Conservation (phyloP, 192 early-diverging fungal species). For the Allomyces arbusculus region DNA sequence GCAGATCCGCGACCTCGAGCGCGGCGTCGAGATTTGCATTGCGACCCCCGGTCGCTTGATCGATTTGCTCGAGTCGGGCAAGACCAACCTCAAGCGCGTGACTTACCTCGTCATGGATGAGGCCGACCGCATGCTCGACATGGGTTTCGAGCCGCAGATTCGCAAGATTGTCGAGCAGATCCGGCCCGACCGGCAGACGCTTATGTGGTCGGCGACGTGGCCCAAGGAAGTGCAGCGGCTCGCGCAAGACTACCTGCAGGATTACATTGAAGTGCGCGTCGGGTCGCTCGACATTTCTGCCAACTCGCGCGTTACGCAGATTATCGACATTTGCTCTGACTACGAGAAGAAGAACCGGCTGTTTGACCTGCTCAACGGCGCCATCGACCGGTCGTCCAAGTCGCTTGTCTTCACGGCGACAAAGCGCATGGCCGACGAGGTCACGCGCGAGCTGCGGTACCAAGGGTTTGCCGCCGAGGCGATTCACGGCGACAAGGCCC, state of each 20-base stretch:
- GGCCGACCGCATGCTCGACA: slow-evolving; percentile 94
- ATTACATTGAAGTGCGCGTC: slow-evolving; percentile 63
- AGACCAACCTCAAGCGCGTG: slow-evolving; percentile 55
- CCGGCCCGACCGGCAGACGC: slow-evolving; percentile 57
- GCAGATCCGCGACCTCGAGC: slow-evolving; percentile 37
- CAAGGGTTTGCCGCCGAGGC: slow-evolving; percentile 63
- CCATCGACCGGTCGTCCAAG: slow-evolving; percentile 11
- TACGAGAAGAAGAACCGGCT: slow-evolving; percentile 53
- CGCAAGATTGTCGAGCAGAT: slow-evolving; percentile 63
- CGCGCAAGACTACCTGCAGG: slow-evolving; percentile 55
- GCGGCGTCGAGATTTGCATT: slow-evolving; percentile 56
- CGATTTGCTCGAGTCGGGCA: slow-evolving; percentile 70
- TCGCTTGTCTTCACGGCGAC: slow-evolving; percentile 31
- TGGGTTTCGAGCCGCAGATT: slow-evolving; percentile 81
- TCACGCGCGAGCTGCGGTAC: slow-evolving; percentile 49
- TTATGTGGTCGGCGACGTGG: slow-evolving; percentile 96
- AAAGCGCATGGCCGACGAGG: slow-evolving; percentile 16
- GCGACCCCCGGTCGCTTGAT: slow-evolving; percentile 92
- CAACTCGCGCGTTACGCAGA: slow-evolving; percentile 63
- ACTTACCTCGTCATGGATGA: slow-evolving; percentile 86
- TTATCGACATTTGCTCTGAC: slow-evolving; percentile 74
- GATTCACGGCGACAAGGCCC: slow-evolving; percentile 83
- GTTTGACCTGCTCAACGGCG: slow-evolving; percentile 46
- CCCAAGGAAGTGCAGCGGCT: slow-evolving; percentile 73
- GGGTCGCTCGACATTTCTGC: slow-evolving; percentile 76